A percentile compares a stretch with the other conserved stretches of the same genome.
Conservation (phyloP, 106 monocot genomes). For the Allium cepa region DNA sequence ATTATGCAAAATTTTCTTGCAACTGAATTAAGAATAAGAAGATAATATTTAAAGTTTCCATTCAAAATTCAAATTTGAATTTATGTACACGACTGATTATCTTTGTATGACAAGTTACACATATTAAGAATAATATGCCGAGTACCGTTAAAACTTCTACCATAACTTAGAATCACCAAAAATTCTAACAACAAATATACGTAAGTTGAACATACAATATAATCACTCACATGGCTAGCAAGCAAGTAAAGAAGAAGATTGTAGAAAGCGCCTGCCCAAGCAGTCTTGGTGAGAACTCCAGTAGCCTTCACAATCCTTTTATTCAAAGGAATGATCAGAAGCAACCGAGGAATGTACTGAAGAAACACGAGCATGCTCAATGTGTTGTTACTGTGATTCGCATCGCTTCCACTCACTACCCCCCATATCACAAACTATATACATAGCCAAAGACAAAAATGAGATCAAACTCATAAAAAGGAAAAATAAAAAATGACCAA, state of each 20-base stretch:
- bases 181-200: neutral
- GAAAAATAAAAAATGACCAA: too few relatives aligned
- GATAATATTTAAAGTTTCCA: too few relatives aligned
- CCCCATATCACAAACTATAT: slow-evolving; percentile 80
- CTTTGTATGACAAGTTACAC: too few relatives aligned
- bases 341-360: slow-evolving; percentile 84
- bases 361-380: slow-evolving; percentile 66
- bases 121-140: too few relatives aligned
- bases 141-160: too few relatives aligned
- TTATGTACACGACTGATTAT: too few relatives aligned
- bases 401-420: slow-evolving; percentile 36
- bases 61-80: too few relatives aligned
- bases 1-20: too few relatives aligned
- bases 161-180: too few relatives aligned
- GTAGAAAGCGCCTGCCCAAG: slow-evolving; percentile 84
- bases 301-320: slow-evolving; percentile 65
- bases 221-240: slow-evolving; percentile 67
- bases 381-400: slow-evolving; percentile 71
- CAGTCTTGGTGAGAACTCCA: slow-evolving; percentile 73
- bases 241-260: slow-evolving; percentile 91
- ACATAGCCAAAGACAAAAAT: neutral
- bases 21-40: too few relatives aligned
- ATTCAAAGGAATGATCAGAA: slow-evolving; percentile 65
- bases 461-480: too few relatives aligned
- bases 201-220: neutral